Evolutionary conservation across 2,329 filamentous ascomycete genomes (phyloP), one percentile per base, ranked within the genome.

Genomic region (Verticillium nubilum): DNA sequence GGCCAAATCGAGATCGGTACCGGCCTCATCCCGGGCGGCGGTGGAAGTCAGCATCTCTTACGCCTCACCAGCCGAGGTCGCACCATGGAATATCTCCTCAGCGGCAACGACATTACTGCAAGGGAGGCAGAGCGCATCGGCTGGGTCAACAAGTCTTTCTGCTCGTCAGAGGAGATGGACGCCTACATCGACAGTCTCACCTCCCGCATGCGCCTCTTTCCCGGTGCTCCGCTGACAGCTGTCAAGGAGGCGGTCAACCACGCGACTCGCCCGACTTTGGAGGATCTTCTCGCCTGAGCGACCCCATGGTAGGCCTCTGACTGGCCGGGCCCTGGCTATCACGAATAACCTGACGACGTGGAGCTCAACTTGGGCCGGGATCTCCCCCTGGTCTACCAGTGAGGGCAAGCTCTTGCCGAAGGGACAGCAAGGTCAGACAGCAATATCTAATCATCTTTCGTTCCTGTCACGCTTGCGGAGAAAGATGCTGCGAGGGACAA

Each of bases 81-180:
- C 3, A 42, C 56, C 3, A 25, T 52, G 27, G 56, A 58, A 17
- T 58, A 52, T 28, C 19, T 58, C 27, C 31, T 58, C n/a, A 58
- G 42, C 29, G 56, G 56, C 27, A 52, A 58, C n/a, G 56, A 53
- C 12, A 52, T 58, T 29, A 27, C 19, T 12, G 56, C 42, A n/a
- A 15, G 27, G 50, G 42, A 53, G 5, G 56, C 56, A 9, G 56
- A 29, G 42, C 29, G 29, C 27, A 58, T 58, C 27, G 56, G 56
- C n/a, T 58, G 56, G 56, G 52, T 52, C 28, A 58, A 58, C 42
- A 58, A 58, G 23, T 27, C 56, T 4, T 58, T 58, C 28, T 25
- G 29, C 47, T 31, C 47, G 19, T 52, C 56, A 29, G 42, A 50
- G 27, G 56, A 52, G 12, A 52, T 58, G 42, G 52, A 58, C 19